Conservation (phyloP, 352 stramenopile species). For the Phytopythium montanum region DNA sequence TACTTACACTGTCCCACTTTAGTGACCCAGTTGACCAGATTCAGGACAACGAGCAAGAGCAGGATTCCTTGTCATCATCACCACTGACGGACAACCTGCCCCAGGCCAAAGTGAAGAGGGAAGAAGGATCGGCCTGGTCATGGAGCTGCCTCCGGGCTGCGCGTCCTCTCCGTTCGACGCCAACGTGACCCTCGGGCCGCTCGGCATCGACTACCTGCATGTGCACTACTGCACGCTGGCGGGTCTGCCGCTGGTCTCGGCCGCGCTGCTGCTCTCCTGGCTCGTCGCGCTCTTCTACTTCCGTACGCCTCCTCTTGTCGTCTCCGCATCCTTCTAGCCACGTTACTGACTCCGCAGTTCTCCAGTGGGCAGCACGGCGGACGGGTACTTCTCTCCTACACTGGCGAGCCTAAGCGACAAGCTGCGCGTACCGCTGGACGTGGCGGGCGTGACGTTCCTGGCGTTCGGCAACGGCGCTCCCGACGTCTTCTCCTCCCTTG, state of each 20-base stretch:
- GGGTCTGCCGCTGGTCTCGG: slow-evolving; percentile 44
- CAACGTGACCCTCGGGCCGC: slow-evolving; percentile 67
- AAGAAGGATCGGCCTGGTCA: neutral
- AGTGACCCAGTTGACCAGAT: too few species aligned
- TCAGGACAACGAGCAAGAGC: too few species aligned
- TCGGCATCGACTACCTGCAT: slow-evolving; percentile 78
- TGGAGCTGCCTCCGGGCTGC: slow-evolving; percentile 15
- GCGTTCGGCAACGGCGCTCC: slow-evolving; percentile 97
- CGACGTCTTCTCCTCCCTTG: slow-evolving; percentile 94
- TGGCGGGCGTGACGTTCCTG: slow-evolving; percentile 96
- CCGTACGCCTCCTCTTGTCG: slow-evolving; percentile 47
- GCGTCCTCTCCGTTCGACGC: slow-evolving; percentile 31
- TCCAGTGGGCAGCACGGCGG: slow-evolving; percentile 95
- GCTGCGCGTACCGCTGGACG: slow-evolving; percentile 84
- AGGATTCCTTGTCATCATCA: too few species aligned
- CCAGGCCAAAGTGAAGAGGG: neutral
- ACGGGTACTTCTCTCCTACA: slow-evolving; percentile 97
- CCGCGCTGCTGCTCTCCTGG: slow-evolving; percentile 54
- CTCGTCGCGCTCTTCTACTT: slow-evolving; percentile 81
- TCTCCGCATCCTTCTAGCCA: too few species aligned
- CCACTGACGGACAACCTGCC: too few species aligned
- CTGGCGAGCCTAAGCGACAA: slow-evolving; percentile 95
- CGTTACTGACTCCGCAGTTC: too few species aligned
- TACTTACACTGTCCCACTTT: too few species aligned
- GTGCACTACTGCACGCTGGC: slow-evolving; percentile 70